Conservation (phyloP, 169 alveolate genomes). For the Plasmodium coatneyi region DNA sequence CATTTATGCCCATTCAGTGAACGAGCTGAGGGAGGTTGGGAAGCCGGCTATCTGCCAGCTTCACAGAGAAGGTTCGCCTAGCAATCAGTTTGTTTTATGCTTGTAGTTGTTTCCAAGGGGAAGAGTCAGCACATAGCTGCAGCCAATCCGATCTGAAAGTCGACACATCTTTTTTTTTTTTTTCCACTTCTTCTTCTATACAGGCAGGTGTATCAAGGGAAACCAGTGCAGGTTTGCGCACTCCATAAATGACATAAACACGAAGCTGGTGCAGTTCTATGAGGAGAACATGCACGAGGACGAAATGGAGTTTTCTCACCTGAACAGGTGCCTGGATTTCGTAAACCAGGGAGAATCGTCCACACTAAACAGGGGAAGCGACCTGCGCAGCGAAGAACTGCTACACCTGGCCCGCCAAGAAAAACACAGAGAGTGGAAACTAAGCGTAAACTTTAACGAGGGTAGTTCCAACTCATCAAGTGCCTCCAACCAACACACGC, state of each 20-base stretch:
- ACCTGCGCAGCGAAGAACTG: neutral
- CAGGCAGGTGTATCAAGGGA: constrained; percentile 58
- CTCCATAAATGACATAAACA: constrained; percentile 58
- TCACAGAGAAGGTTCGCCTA: constrained; percentile 43
- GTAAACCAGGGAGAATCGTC: neutral
- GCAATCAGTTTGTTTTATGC: neutral
- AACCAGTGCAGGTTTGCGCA: constrained; percentile 64
- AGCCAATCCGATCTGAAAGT: neutral
- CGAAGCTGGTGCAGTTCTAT: constrained; percentile 52
- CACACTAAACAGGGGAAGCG: neutral
- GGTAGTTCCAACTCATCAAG: constrained; percentile 3
- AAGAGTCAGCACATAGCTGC: neutral
- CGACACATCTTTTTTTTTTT: neutral
- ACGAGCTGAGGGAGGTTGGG: constrained; percentile 64
- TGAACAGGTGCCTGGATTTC: neutral
- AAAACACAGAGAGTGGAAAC: neutral
- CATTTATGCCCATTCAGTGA: constrained; percentile 62
- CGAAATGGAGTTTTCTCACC: neutral
- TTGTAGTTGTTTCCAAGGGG: neutral
- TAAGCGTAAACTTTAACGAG: neutral
- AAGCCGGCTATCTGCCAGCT: constrained; percentile 62
- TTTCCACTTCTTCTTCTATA: neutral
- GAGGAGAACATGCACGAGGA: neutral
- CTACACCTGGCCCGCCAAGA: neutral
- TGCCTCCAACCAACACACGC: neutral